Evolutionary conservation across 371 early-diverging fungal species (phyloP).

Genomic region (Apophysomyces sp.): DNA sequence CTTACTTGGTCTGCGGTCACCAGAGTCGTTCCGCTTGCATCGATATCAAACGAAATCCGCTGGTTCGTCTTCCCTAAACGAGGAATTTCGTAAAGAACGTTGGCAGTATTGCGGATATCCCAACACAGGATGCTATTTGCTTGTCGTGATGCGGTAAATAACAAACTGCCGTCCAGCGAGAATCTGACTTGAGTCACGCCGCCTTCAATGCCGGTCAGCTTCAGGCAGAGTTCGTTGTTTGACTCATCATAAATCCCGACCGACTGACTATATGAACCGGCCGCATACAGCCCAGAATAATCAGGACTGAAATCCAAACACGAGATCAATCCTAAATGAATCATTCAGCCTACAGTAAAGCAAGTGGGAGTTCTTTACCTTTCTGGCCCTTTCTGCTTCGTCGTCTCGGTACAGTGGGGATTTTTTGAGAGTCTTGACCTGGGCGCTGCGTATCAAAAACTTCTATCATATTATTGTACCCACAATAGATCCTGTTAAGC

Average conservation of each 20-base stretch:
- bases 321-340: conserved; percentile 50
- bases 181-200: conserved; percentile 58
- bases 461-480: conserved; percentile 70
- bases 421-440: conserved; percentile 35
- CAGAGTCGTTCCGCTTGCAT: conserved; percentile 53
- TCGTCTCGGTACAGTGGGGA: conserved; percentile 58
- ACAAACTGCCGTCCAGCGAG: conserved; percentile 57
- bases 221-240: conserved; percentile 51
- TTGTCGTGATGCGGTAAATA: conserved; percentile 64
- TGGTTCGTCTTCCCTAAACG: conserved; percentile 66
- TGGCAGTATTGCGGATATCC: conserved; percentile 71
- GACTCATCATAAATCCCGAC: conserved; percentile 67
- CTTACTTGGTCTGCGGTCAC: conserved; percentile 59
- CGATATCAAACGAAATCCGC: conserved; percentile 67
- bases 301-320: conserved; percentile 68
- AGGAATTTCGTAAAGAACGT: conserved; percentile 48
- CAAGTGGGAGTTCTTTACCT: conserved; percentile 24
- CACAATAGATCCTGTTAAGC: conserved; percentile 59
- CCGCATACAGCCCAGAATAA: conserved; percentile 64
- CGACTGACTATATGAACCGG: conserved; percentile 62
- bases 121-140: conserved; percentile 58
- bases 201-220: conserved; percentile 43
- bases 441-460: conserved; percentile 66
- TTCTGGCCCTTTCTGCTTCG: conserved; percentile 68
- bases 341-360: not conserved